These are phyloP conservation scores for Phaeophleospora eucalypticola DNA, from an alignment of 2,329 filamentous ascomycete species.

Conservation along the genomic window DNA sequence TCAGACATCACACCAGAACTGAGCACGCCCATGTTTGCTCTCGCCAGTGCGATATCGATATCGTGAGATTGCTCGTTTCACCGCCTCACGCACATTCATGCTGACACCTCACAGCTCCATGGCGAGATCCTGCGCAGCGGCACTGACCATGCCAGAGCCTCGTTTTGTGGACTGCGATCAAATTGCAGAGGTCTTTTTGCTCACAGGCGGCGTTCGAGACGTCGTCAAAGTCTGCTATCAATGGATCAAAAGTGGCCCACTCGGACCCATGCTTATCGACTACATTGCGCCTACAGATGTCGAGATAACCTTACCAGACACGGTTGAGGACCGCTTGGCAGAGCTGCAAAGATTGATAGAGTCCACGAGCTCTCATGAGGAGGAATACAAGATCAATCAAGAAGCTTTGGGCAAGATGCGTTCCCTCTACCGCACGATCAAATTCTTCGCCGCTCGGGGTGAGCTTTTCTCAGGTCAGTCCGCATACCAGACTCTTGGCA, in stretches of 20 bases:
- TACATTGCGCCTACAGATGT: constrained; percentile 6
- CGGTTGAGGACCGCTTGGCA: constrained; percentile 6
- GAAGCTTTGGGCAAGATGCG: too few relatives aligned
- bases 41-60: constrained; percentile 11
- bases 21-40: constrained; percentile 11
- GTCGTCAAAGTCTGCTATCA: constrained; percentile 14
- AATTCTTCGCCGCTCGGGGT: too few relatives aligned
- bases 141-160: constrained; percentile 12
- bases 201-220: constrained; percentile 21
- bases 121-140: constrained; percentile 16
- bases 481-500: too few relatives aligned
- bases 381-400: too few relatives aligned
- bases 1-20: constrained; percentile 6
- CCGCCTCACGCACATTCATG: too few relatives aligned
- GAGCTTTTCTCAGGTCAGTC: too few relatives aligned
- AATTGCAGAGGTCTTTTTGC: constrained; percentile 20
- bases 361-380: neutral
- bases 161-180: constrained; percentile 20
- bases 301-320: constrained; percentile 7
- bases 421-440: too few relatives aligned
- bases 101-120: constrained; percentile 9
- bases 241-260: constrained; percentile 12
- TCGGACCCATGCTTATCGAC: constrained; percentile 11
- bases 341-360: constrained; percentile 7
- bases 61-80: constrained; percentile 4